These are phyloP conservation scores for Barnettozyma pratensis DNA, from an alignment of 805 yeast genomes.

Conservation along the genomic window DNA sequence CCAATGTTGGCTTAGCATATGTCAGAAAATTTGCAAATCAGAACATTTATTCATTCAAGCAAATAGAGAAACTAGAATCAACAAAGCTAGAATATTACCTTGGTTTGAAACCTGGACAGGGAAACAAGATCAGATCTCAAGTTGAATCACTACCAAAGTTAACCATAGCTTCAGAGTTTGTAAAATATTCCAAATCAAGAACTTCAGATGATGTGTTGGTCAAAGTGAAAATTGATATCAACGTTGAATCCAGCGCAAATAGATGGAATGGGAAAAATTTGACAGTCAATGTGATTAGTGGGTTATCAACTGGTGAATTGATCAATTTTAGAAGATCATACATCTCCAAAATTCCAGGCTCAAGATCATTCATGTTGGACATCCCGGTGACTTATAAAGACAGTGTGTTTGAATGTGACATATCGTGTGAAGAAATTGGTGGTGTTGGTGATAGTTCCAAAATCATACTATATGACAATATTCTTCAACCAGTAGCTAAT, in stretches of 20 bases:
- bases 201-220: slow-evolving; percentile 18
- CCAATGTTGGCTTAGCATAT: slow-evolving; percentile 39
- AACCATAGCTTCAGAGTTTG: slow-evolving; percentile 16
- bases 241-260: slow-evolving; percentile 10
- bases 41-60: slow-evolving; percentile 29
- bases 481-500: too few relatives aligned
- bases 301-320: slow-evolving; percentile 29
- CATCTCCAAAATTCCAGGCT: slow-evolving; percentile 20
- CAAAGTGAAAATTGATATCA: slow-evolving; percentile 16
- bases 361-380: slow-evolving; percentile 26
- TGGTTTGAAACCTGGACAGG: slow-evolving; percentile 37
- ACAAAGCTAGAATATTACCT: slow-evolving; percentile 36
- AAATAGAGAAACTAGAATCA: slow-evolving; percentile 26
- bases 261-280: slow-evolving; percentile 32
- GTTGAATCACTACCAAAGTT: slow-evolving; percentile 34
- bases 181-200: slow-evolving; percentile 8
- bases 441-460: slow-evolving; percentile 20
- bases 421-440: slow-evolving; percentile 36
- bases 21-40: slow-evolving; percentile 34
- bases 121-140: slow-evolving; percentile 32
- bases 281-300: slow-evolving; percentile 28
- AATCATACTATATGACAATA: slow-evolving; percentile 1
- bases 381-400: slow-evolving; percentile 15
- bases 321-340: slow-evolving; percentile 41
- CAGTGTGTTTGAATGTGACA: slow-evolving; percentile 25